Percentiles rank a stretch among this genome's conserved stretches.
These are phyloP conservation scores for Blastobotrys peoriensis DNA, from an alignment of 805 yeast species.

Conservation along the genomic window DNA sequence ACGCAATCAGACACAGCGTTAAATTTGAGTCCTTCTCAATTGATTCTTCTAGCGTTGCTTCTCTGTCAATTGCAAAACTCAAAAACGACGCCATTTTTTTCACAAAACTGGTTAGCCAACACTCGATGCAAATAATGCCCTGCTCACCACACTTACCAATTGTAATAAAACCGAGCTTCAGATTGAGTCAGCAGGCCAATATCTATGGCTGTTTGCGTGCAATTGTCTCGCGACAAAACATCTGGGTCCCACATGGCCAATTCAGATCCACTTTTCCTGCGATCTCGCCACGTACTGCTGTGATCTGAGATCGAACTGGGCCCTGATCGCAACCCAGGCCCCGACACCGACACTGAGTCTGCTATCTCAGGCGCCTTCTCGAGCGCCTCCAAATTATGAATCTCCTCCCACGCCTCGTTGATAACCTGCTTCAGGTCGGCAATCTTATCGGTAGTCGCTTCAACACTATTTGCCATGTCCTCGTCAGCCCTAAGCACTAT, in stretches of 20 bases:
- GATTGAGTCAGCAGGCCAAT: neutral
- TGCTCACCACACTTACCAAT: no score
- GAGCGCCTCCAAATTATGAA: neutral
- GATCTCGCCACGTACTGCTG: neutral
- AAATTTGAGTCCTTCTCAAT: neutral
- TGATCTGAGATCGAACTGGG: neutral
- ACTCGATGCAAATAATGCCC: no score
- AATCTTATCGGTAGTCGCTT: neutral
- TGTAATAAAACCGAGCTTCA: constrained; percentile 1
- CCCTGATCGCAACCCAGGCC: no score
- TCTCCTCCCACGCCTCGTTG: constrained; percentile 1
- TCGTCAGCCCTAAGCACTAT: neutral
- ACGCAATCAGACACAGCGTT: constrained; percentile 3
- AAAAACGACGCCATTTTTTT: neutral
- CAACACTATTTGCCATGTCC: neutral
- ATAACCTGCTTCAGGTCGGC: constrained; percentile 1
- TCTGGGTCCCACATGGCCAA: neutral
- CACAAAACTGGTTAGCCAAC: no score
- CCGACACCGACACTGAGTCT: no score
- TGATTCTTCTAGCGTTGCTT: neutral
- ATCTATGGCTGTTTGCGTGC: constrained; percentile 1
- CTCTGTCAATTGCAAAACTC: neutral
- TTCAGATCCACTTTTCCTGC: no score
- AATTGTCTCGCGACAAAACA: neutral
- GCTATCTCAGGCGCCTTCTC: neutral